phyloP scores from a whole-genome alignment of 2,329 filamentous ascomycete species.

The Talaromyces amestolkiae region DNA sequence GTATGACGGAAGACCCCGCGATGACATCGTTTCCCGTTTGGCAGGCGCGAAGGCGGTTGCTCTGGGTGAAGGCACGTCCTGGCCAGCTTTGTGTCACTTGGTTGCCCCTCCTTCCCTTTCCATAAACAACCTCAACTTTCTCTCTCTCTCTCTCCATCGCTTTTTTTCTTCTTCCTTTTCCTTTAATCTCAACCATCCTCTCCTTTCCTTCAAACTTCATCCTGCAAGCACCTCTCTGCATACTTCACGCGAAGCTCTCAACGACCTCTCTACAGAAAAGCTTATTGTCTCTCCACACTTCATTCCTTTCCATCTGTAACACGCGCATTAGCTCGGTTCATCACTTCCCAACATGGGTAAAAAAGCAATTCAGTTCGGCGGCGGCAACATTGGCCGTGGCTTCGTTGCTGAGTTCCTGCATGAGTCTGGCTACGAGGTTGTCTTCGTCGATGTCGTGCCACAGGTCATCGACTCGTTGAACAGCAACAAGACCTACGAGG shows the following conservation, averaged over 20 bases:
- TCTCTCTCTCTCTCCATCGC: conserved; percentile 10
- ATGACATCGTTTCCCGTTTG: conserved; percentile 18
- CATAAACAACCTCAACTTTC: conserved; percentile 20
- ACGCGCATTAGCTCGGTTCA: background rate
- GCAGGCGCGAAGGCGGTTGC: background rate
- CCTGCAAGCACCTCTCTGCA: background rate
- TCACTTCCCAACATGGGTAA: conserved; percentile 15
- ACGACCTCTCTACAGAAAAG: background rate
- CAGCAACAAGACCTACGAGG: conserved; percentile 72
- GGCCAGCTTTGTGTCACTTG: conserved; percentile 14
- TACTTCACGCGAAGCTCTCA: background rate
- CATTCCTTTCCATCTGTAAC: background rate
- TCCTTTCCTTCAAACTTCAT: background rate
- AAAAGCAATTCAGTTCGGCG: conserved; percentile 81
- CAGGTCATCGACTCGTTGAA: conserved; percentile 77
- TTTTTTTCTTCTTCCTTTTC: conserved; percentile 14
- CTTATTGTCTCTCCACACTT: background rate
- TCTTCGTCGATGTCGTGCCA: conserved; percentile 94
- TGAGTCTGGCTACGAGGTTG: conserved; percentile 90
- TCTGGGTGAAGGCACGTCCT: background rate
- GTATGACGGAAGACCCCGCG: conserved; percentile 18
- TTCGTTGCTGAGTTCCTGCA: conserved; percentile 91
- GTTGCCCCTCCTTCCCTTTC: conserved; percentile 20
- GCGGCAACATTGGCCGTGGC: conserved; percentile 82
- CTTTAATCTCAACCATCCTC: background rate